Evolutionary conservation across 495 filamentous ascomycete genomes (phyloP), one percentile per base, ranked within the genome.

Genomic region (Tuber magnatum): DNA sequence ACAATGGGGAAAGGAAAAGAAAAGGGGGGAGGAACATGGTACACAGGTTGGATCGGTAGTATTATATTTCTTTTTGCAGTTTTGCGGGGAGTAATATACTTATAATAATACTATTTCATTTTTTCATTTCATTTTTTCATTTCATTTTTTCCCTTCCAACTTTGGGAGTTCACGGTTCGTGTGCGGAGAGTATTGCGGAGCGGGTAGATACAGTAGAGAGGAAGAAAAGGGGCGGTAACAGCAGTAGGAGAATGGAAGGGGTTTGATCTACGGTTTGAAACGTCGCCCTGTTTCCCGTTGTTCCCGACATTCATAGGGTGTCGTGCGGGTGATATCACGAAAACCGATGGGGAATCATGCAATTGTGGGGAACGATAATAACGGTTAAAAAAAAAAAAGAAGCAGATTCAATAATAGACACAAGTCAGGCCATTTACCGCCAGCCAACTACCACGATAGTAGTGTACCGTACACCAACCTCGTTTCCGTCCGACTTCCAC

Each of bases 101-200:
- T 46, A 20, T 46, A 46, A 5, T 46, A 46, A 24, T 48, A 24
- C 46, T 48, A 24, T 48, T 48, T 48, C 46, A 3, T 61, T 61
- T 61, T 9, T 9, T 65, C 46, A 3, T 61, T 61, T 61, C 24
- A 10, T 65, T 65, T 65, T 56, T 46, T 12, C 12, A 46, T 46
- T 46, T 28, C 24, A 3, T 56, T 28, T 28, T 56, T 16, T 61
- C 32, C 5, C 14, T 20, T 35, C n/a, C n/a, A 32, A 61, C 10
- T 61, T 61, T 28, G 51, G n/a, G n/a, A 8, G 24, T 61, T 28
- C 51, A 61, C 28, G n/a, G 24, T 61, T 61, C 10, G 28, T 61
- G 51, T 32, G 28, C 56, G 56, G 56, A 65, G 56, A 65, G 56
- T 18, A 65, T 65, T 65, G 56, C 56, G 56, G 56, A 65, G 56